Base-by-base conservation (phyloP, 2,329 filamentous ascomycete genomes). In the Colletotrichum salicis region DNA sequence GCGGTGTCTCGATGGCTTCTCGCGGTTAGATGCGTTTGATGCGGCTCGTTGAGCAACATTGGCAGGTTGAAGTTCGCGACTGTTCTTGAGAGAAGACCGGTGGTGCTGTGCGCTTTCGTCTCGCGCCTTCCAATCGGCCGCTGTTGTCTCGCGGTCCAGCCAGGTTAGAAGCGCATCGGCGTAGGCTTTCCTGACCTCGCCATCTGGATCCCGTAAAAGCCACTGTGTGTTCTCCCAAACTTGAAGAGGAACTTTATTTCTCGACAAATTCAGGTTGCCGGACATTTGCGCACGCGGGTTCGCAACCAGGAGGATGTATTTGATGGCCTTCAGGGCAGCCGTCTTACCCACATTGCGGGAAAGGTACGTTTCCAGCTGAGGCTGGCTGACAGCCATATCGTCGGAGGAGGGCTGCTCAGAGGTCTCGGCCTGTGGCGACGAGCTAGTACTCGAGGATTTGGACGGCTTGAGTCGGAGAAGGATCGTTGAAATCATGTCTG, bases 221-320 rank as follows among this genome's bases (percentile, higher is more conserved):
- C 94, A 97, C 73, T 98, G 94, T 0, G 95, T 97, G n/a, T 94
- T 94, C 81, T 98, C 95, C 96, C 96, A 99, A 0, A 95, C 93
- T 66, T 93, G 89, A 10, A 97, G 87, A 0, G 93, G 91, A 1
- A 97, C 93, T 52, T 87, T 90, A 79, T 92, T 94, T 74, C 95
- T 89, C 6, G 91, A 90, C 63, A 96, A 88, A 35, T 89, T 89
- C 63, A 86, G 87, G 79, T 87, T 90, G 75, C 87, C 88, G 75
- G 84, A 86, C 71, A 87, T 84, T 75, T 87, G 90, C 27, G 86
- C 88, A 75, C 87, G 88, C 54, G 88, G 88, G 77, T 97, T 97
- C 3, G 96, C 95, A 27, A 97, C 92, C 24, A 92, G 83, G 24
- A 99, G 85, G 67, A 98, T 95, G 51, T 91, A 90, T 80, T 94